A percentile compares a stretch with the other conserved stretches of the same genome.
Evolutionary conservation across 108 stramenopile genomes (phyloP).

Genomic region (Aureococcus anophagefferens): DNA sequence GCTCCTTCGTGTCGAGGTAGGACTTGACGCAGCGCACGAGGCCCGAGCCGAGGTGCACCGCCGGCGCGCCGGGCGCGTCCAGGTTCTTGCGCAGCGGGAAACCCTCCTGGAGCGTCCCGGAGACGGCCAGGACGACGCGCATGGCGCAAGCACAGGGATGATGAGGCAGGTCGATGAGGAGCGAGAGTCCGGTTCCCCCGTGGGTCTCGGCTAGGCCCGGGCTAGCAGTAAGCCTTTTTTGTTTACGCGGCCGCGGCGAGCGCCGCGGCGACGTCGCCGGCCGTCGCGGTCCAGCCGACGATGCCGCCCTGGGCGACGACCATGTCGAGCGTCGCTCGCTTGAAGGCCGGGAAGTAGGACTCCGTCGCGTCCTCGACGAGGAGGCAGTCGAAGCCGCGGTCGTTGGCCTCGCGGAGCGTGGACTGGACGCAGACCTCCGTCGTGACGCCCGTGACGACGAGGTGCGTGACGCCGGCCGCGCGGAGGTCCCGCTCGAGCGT

Average conservation of each 20-base stretch:
- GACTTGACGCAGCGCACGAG: no score
- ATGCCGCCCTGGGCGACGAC: background rate
- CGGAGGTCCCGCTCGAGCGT: slow-evolving; percentile 48
- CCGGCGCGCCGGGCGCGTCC: no score
- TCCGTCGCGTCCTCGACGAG: slow-evolving; percentile 52
- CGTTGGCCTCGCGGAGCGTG: slow-evolving; percentile 62
- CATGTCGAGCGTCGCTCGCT: background rate
- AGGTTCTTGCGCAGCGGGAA: no score
- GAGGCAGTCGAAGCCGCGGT: slow-evolving; percentile 54
- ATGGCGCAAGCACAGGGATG: no score
- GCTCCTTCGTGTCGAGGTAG: no score
- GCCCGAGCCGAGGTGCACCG: no score
- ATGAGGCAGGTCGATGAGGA: no score
- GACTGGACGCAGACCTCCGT: slow-evolving; percentile 68
- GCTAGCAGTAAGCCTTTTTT: no score
- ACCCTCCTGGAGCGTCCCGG: no score
- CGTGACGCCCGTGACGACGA: slow-evolving; percentile 61
- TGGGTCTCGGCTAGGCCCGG: no score
- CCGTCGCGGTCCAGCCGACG: background rate
- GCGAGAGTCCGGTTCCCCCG: no score
- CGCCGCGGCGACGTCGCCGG: background rate
- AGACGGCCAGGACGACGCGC: no score
- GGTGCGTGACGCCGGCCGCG: slow-evolving; percentile 32
- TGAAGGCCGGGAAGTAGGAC: slow-evolving; percentile 37
- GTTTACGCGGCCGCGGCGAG: background rate